Base-by-base conservation (phyloP, 148 eudicot species). In the Vaccinium macrocarpon region DNA sequence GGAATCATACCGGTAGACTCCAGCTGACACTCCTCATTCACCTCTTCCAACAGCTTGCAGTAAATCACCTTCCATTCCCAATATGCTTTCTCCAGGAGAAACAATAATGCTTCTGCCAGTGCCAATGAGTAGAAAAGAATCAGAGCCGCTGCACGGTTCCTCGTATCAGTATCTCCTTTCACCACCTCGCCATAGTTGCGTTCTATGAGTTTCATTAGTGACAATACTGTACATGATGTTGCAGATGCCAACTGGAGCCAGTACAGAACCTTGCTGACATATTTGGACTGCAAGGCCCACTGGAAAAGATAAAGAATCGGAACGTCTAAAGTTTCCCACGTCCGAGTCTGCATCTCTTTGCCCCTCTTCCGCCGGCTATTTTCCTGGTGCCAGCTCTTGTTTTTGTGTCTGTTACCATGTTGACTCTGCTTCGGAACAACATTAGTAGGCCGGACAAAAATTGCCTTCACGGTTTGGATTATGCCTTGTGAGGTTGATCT, bases 61-160 rank as follows among this genome's bases (percentile, higher is more conserved):
- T 81, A 86, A 2, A 53, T 91, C 1, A 95, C 89, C 78, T 90
- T 89, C 86, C 91, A 83, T 59, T 97, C 95, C 97, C 98, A 97
- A 57, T 95, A 97, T 11, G 92, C 87, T 78, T 93, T 97, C 84
- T 97, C 99, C 59, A 95, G 78, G 64, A 97, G 86, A 84, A 97
- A 97, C 87, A 97, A 80, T 51, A 87, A 79, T 8, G 99, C 98
- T 82, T 97, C 99, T 4, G 99, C 95, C 79, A 97, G 85, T 8
- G 98, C 98, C 81, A 97, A 86, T 14, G 91, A 85, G 48, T 97
- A 97, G 79, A 97, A 97, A 32, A 97, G 92, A 27, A 55, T 79
- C 57, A 97, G 85, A 61, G 99, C 98, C 0, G 92, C 23, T 52
- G 89, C 84, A 32, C 97, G 90, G 85, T 97, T 97, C 80, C 90